Base-by-base conservation (phyloP, 345 rosid genomes). In the Carallia pectinifolia region DNA sequence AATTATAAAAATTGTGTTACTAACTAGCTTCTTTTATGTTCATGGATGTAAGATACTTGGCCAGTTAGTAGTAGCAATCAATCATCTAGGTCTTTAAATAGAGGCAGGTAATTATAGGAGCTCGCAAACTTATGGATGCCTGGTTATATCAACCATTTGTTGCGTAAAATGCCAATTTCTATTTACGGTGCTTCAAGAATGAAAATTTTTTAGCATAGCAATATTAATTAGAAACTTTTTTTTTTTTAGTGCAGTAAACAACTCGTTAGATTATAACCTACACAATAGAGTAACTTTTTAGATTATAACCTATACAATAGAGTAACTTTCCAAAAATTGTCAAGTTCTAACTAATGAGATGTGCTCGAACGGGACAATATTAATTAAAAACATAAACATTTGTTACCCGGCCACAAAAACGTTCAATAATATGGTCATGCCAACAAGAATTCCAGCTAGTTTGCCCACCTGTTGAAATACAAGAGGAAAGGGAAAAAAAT, bases 341-440 rank as follows among this genome's bases (percentile, higher is more conserved):
- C 23, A 23, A 23, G 23, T 23, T 23, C 23, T 23, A 23, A 23
- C 23, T 23, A 23, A 23, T 23, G 23, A 23, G 23, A 23, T 23
- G 23, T 23, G 23, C 23, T 23, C 23, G 23, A 23, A 23, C 23
- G 23, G 23, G 23, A 23, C 6, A n/a, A 55, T 23, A 12, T 55
- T 23, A 23, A 55, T 23, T 55, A n/a, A 0, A 19, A 54, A 15
- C 4, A 29, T 15, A n/a, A 17, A 2, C 4, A 38, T 2, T 5
- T 5, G 44, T 7, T 77, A 88, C 90, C 93, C 90, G 0, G 87
- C 93, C 5, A 88, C 84, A 10, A 88, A 76, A 61, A 81, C 88
- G 12, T 86, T 86, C 27, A 88, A 52, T 40, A 81, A 63, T 58
- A 89, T 86, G 6, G 91, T 89, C 90, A 86, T 85, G 34, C 89